A percentile compares a stretch with the other conserved stretches of the same genome.
phyloP scores from a whole-genome alignment of 225 moss, liverwort and hornwort species.

The Lunularia cruciata region DNA sequence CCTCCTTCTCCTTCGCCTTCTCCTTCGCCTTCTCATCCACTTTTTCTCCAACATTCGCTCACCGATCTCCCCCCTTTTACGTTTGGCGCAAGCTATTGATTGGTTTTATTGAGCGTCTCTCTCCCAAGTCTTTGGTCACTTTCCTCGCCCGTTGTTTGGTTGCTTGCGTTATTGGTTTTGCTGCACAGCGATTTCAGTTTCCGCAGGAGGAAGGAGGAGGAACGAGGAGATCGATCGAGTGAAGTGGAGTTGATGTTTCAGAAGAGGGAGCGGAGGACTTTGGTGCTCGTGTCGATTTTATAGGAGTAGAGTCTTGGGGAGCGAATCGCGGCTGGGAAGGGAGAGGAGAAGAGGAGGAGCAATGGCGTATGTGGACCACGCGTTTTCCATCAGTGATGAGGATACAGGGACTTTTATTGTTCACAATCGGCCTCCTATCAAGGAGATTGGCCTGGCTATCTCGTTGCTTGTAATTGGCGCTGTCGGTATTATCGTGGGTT shows the following conservation, averaged over 20 bases:
- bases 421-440: conserved; percentile 81
- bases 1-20: background rate
- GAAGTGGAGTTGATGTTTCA: background rate
- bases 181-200: background rate
- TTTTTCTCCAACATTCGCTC: background rate
- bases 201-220: background rate
- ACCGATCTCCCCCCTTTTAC: background rate
- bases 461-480: conserved; percentile 69
- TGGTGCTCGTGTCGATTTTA: too few relatives aligned
- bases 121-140: background rate
- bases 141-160: too few relatives aligned
- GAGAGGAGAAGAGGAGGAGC: background rate
- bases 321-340: background rate
- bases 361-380: conserved; percentile 90
- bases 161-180: background rate
- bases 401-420: conserved; percentile 81
- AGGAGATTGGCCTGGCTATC: conserved; percentile 80
- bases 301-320: too few relatives aligned
- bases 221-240: background rate
- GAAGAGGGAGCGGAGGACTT: background rate
- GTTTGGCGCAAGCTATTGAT: background rate
- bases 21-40: background rate
- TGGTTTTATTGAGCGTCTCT: background rate
- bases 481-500: conserved; percentile 59
- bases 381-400: conserved; percentile 90